Conservation (phyloP, 2,329 filamentous ascomycete genomes). For the Cercospora janseana region DNA sequence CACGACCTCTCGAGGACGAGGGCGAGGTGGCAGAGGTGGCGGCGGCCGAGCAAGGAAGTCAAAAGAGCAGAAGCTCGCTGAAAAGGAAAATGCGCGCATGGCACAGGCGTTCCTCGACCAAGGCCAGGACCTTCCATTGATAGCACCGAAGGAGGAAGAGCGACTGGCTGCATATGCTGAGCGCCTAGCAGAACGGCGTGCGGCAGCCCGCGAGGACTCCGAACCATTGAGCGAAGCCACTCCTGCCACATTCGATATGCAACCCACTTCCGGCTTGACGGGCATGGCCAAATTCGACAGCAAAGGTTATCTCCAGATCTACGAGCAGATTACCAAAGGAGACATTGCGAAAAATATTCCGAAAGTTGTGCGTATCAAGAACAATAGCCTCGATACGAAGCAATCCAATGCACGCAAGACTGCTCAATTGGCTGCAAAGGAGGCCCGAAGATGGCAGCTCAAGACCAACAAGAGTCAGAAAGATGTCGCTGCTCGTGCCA, state of each 20-base stretch:
- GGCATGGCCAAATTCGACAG: conserved; percentile 39
- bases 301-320: conserved; percentile 86
- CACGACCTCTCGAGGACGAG: conserved; percentile 42
- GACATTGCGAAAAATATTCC: conserved; percentile 90
- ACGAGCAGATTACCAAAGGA: conserved; percentile 87
- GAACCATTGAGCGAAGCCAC: conserved; percentile 59
- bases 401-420: conserved; percentile 98
- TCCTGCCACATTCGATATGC: conserved; percentile 31
- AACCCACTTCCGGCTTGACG: conserved; percentile 34
- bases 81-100: conserved; percentile 75
- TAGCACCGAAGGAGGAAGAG: conserved; percentile 60
- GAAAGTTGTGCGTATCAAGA: conserved; percentile 86
- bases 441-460: conserved; percentile 94
- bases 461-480: conserved; percentile 98
- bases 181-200: conserved; percentile 10
- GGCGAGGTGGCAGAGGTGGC: conserved; percentile 39
- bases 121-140: conserved; percentile 66
- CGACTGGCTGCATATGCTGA: conserved; percentile 43
- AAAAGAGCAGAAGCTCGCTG: conserved; percentile 67
- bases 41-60: conserved; percentile 78
- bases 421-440: conserved; percentile 91
- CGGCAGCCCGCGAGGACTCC: conserved; percentile 39
- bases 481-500: conserved; percentile 92
- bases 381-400: conserved; percentile 80
- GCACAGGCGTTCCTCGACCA: conserved; percentile 81